Evolutionary conservation across 2,329 filamentous ascomycete species (phyloP).

Genomic region (Neocucurbitaria cava): DNA sequence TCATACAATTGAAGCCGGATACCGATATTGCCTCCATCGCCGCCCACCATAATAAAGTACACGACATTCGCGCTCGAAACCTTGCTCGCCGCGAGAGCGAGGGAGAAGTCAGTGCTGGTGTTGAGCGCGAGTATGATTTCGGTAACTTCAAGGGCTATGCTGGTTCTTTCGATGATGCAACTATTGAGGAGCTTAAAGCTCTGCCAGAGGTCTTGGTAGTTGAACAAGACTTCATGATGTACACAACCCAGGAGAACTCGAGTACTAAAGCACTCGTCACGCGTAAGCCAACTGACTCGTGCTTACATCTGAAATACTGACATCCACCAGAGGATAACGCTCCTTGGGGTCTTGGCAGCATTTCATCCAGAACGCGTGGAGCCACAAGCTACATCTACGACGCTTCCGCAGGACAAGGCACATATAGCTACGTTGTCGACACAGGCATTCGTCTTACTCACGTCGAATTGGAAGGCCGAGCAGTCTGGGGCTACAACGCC

Average conservation of each 20-base stretch:
- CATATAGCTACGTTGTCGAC: constrained; percentile 65
- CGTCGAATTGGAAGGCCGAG: constrained; percentile 42
- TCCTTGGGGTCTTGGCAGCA: constrained; percentile 39
- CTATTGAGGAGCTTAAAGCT: constrained; percentile 36
- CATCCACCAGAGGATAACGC: constrained; percentile 18
- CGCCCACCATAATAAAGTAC: constrained; percentile 34
- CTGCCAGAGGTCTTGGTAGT: constrained; percentile 38
- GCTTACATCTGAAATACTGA: constrained; percentile 3
- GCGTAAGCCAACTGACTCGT: constrained; percentile 13
- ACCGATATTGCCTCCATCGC: constrained; percentile 32
- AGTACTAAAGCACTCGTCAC: constrained; percentile 23
- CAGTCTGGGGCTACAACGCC: constrained; percentile 38
- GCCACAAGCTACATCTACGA: constrained; percentile 38
- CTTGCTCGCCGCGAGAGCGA: constrained; percentile 24
- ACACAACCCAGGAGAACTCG: neutral
- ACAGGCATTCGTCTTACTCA: constrained; percentile 67
- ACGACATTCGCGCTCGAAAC: constrained; percentile 39
- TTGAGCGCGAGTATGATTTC: constrained; percentile 40
- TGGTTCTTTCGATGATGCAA: constrained; percentile 39
- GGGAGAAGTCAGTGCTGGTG: constrained; percentile 15
- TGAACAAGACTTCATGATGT: constrained; percentile 38
- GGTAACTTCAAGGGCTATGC: constrained; percentile 43
- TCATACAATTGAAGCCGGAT: constrained; percentile 51
- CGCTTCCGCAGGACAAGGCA: constrained; percentile 28
- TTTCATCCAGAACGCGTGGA: constrained; percentile 31